Base-by-base conservation (phyloP, 2,329 filamentous ascomycete species). In the Ceratocystis lukuohia region DNA sequence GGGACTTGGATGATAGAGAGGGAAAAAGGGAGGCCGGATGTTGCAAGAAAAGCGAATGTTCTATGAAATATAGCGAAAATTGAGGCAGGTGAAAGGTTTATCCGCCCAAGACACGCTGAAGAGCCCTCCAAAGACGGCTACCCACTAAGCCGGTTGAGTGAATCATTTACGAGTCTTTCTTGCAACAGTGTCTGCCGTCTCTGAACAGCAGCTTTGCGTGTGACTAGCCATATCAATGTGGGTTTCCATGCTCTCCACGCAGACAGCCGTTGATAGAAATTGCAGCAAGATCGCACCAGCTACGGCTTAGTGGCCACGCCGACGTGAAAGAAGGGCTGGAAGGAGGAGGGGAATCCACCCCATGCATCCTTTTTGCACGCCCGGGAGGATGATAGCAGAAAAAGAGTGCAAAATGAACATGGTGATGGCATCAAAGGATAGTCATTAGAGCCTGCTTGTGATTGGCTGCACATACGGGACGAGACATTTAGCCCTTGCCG, bases 381-480 rank as follows among this genome's bases (percentile, higher is more conserved):
- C 20, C 33, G 10, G 15, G 5, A 17, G 20, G 46, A 50, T 7
- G 20, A 22, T 22, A 20, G 20, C 6, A n/a, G 53, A 57, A 6
- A 57, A 57, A 33, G 53, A 37, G 33, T 12, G 33, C 33, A 10
- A 56, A 33, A 30, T 22, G 25, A 30, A 30, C 20, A 33, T 5
- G 33, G 5, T 20, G 25, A 33, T 37, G 33, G 53, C 25, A 57
- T 57, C n/a, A 17, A 57, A 33, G 53, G 8, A 15, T 33, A 30
- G 12, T 8, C 17, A 37, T 57, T n/a, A 6, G 25, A 30, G 17
- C 53, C 33, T 15, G 61, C 22, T 2, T 20, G 7, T 63, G 61
- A 63, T 63, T 63, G 61, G 61, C 61, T 63, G 61, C 61, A 48
- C 44, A 63, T 63, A 63, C 61, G 61, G 44, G 44, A 63, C 53